A percentile compares a stretch with the other conserved stretches of the same genome.
These are phyloP conservation scores for Mycogone perniciosa DNA, from an alignment of 2,329 filamentous ascomycete species.

Conservation along the genomic window DNA sequence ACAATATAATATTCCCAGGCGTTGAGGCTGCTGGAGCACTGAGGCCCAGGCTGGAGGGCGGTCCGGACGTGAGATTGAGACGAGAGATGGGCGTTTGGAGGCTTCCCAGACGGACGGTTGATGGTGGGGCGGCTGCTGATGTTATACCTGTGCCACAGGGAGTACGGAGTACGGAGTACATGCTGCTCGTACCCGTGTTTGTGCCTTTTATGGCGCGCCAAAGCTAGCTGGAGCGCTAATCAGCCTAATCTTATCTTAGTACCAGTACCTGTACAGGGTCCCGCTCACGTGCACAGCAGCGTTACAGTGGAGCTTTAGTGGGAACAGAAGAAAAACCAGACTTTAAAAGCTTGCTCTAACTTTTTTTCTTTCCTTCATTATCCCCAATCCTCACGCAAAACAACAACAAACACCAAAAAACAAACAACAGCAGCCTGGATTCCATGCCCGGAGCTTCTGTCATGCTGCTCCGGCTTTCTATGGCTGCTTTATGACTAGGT, in stretches of 20 bases:
- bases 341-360: neutral
- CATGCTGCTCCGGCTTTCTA: neutral
- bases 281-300: neutral
- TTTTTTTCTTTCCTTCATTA: neutral
- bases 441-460: neutral
- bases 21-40: neutral
- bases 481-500: neutral
- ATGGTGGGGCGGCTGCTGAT: conserved; percentile 7
- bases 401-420: neutral
- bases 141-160: conserved; percentile 6
- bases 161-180: conserved; percentile 3
- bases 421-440: neutral
- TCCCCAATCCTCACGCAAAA: neutral
- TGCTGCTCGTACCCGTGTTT: neutral
- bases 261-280: neutral
- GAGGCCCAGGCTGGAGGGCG: neutral
- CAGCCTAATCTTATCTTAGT: too few species aligned
- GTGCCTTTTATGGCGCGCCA: neutral
- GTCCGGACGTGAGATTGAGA: neutral
- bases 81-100: conserved; percentile 3
- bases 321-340: neutral
- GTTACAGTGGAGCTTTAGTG: neutral
- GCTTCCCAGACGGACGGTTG: conserved; percentile 3
- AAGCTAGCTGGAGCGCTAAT: neutral
- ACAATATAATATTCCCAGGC: too few species aligned